Conservation (phyloP, 1,284 basidiomycete genomes). For the Ceratobasidium sp. region DNA sequence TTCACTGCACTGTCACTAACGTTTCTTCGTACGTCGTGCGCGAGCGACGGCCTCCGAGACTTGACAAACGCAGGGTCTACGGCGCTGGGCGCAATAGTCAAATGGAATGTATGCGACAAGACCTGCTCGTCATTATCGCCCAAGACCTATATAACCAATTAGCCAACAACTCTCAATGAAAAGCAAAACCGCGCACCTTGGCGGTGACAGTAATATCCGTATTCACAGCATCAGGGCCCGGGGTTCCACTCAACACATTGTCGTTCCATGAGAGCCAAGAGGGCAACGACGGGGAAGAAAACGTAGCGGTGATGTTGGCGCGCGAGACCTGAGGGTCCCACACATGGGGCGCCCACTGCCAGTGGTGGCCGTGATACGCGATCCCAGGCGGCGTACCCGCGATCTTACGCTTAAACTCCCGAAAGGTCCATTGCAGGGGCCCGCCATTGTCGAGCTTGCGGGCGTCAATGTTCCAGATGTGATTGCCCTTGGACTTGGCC, state of each 20-base stretch:
- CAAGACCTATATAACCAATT: slow-evolving; percentile 51
- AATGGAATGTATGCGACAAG: slow-evolving; percentile 67
- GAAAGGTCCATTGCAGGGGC: slow-evolving; percentile 83
- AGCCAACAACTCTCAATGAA: neutral
- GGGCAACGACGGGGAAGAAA: slow-evolving; percentile 80
- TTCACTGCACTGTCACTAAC: slow-evolving; percentile 63
- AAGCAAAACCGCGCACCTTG: slow-evolving; percentile 57
- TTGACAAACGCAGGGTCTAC: slow-evolving; percentile 64
- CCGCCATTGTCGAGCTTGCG: slow-evolving; percentile 62
- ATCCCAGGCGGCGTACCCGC: slow-evolving; percentile 80
- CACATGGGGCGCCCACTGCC: slow-evolving; percentile 92
- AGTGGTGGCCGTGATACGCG: slow-evolving; percentile 71
- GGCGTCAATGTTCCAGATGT: slow-evolving; percentile 99
- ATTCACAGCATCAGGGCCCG: slow-evolving; percentile 71
- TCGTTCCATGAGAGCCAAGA: slow-evolving; percentile 90
- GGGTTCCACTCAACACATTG: slow-evolving; percentile 73
- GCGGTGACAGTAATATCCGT: slow-evolving; percentile 75
- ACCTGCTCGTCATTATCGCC: slow-evolving; percentile 71
- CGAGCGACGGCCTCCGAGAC: slow-evolving; percentile 66
- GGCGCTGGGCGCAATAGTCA: slow-evolving; percentile 70
- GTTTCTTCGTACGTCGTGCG: slow-evolving; percentile 64
- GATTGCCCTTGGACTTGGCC: slow-evolving; percentile 98
- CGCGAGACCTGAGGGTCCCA: slow-evolving; percentile 96
- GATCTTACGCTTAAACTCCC: slow-evolving; percentile 87
- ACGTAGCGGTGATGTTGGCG: slow-evolving; percentile 78